phyloP scores from a whole-genome alignment of 2,329 filamentous ascomycete species.

The Diaporthe sp. region DNA sequence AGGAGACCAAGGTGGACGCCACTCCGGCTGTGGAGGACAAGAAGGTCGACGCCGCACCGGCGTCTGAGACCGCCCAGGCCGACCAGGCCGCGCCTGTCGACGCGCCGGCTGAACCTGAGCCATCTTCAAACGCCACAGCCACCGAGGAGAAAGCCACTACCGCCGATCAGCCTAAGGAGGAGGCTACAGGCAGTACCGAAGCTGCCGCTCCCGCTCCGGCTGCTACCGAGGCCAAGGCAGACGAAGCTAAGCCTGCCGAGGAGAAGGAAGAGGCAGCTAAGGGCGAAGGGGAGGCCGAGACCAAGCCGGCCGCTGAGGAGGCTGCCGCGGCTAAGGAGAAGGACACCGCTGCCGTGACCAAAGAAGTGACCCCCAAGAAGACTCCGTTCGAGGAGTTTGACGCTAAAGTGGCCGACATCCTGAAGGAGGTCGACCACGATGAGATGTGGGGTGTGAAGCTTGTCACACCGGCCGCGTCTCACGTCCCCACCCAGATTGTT shows the following conservation, averaged over 20 bases:
- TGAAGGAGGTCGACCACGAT: slow-evolving; percentile 69
- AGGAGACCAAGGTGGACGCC: slow-evolving; percentile 7
- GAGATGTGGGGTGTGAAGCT: slow-evolving; percentile 93
- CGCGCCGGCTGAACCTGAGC: slow-evolving; percentile 12
- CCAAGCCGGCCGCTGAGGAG: slow-evolving; percentile 17
- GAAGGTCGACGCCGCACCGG: slow-evolving; percentile 6
- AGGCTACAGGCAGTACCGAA: not conserved
- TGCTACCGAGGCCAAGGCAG: not conserved
- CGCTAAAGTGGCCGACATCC: slow-evolving; percentile 69
- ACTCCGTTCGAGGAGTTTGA: slow-evolving; percentile 69
- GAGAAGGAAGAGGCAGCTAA: slow-evolving; percentile 15
- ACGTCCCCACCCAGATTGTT: slow-evolving; percentile 85
- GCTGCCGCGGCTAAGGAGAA: slow-evolving; percentile 8
- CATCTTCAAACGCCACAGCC: slow-evolving; percentile 13
- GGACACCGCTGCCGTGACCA: not conserved
- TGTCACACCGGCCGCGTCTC: slow-evolving; percentile 56
- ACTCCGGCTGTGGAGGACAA: slow-evolving; percentile 2
- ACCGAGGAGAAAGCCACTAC: slow-evolving; percentile 11
- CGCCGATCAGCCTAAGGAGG: not conserved
- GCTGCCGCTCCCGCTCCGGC: not conserved
- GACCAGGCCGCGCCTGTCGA: slow-evolving; percentile 2
- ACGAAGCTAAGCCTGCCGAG: slow-evolving; percentile 15
- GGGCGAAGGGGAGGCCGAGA: not conserved
- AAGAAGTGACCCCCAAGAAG: slow-evolving; percentile 18
- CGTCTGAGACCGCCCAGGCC: slow-evolving; percentile 11